phyloP scores from a whole-genome alignment of 805 yeast species.

The Suhomyces pyralidae region DNA sequence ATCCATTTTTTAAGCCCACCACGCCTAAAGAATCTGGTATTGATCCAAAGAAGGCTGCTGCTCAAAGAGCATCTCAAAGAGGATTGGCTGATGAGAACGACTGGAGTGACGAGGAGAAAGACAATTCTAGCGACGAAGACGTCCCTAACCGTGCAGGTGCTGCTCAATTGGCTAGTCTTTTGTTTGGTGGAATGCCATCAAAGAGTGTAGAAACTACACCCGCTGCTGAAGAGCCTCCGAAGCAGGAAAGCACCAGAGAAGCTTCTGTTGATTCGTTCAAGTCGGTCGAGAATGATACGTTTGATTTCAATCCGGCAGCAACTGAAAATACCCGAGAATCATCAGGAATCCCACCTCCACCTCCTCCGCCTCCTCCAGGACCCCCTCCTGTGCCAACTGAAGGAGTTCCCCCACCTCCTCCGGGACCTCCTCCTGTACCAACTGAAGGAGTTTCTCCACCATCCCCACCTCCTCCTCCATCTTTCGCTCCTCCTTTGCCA shows the following conservation, averaged over 20 bases:
- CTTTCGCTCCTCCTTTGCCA: conserved; percentile 25
- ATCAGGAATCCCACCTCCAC: conserved; percentile 10
- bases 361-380: conserved; percentile 20
- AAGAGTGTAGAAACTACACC: neutral
- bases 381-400: conserved; percentile 26
- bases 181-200: conserved; percentile 48
- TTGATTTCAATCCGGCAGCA: conserved; percentile 17
- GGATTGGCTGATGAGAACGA: conserved; percentile 45
- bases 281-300: conserved; percentile 5
- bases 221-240: neutral
- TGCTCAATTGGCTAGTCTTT: conserved; percentile 52
- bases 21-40: conserved; percentile 25
- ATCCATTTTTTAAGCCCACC: conserved; percentile 60
- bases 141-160: conserved; percentile 51
- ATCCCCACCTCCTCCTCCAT: conserved; percentile 24
- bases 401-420: conserved; percentile 20
- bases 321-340: conserved; percentile 6
- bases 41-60: conserved; percentile 60
- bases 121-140: conserved; percentile 48
- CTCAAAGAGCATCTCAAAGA: conserved; percentile 72
- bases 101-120: conserved; percentile 45
- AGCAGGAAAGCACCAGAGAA: conserved; percentile 3
- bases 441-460: conserved; percentile 24
- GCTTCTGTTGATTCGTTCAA: conserved; percentile 7
- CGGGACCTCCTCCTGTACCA: conserved; percentile 26